Evolutionary conservation across 1,284 basidiomycete species (phyloP), one percentile per base, ranked within the genome.

Genomic region (Ganoderma lingzhi): DNA sequence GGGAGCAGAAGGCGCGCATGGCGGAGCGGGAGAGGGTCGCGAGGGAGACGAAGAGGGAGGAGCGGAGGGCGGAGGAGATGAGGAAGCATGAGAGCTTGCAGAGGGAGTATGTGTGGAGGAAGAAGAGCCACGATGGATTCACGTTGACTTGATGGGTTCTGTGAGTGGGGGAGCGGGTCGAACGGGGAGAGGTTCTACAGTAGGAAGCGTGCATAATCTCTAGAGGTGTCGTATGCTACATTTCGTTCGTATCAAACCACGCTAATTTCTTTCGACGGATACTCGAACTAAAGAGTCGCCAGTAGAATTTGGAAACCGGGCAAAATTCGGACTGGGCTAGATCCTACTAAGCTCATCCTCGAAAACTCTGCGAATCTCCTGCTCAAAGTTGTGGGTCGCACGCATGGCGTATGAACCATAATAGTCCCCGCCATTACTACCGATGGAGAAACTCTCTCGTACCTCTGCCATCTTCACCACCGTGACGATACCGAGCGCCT

Each of bases 21-120:
- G 82, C 84, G 71, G 85, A 86, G 77, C 85, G 84, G 75, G 92
- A 95, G 82, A 86, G 89, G 78, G 79, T 80, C 75, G 73, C 74
- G 66, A 84, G 82, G 77, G 80, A 80, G 82, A 83, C 80, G 73
- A 82, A 79, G 83, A 82, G 85, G 64, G 73, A 74, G 71, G 70
- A 80, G 72, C 80, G 75, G 70, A 80, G 84, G 72, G 70, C 80
- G 71, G 82, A 84, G 75, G 87, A 90, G 77, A 83, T 76, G 71
- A 71, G 74, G 71, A 76, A 68, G 68, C 77, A 80, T 60, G 67
- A 75, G 64, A 74, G 78, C 74, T 73, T 79, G 63, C 79, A 73
- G 71, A 73, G 73, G 63, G 56, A 75, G 64, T 58, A 63, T 6
- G 67, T 41, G 64, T 63, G 65, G 63, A 59, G 48, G 63, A 17